A percentile compares a stretch with the other conserved stretches of the same genome.
phyloP scores from a whole-genome alignment of 2,329 filamentous ascomycete species.

The Aspergillus nomiae region DNA sequence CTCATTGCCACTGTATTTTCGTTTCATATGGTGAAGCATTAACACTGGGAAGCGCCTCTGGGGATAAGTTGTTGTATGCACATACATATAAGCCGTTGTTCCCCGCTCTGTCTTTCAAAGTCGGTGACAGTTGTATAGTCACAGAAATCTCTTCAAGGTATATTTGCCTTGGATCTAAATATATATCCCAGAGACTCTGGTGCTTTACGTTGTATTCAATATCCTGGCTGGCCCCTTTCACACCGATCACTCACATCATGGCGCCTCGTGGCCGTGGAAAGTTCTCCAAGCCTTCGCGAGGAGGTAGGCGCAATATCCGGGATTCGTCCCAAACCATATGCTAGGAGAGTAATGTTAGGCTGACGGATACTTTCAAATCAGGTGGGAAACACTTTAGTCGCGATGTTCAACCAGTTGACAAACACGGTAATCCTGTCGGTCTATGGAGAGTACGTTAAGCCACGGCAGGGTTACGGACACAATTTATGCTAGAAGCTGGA shows the following conservation, averaged over 20 bases:
- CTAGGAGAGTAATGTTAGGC: background rate
- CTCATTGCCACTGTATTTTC: background rate
- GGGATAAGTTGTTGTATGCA: background rate
- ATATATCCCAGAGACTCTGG: background rate
- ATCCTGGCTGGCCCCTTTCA: background rate
- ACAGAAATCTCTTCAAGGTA: background rate
- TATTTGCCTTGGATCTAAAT: background rate
- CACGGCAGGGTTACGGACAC: background rate
- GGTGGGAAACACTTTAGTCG: slow-evolving; percentile 95
- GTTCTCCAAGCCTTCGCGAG: slow-evolving; percentile 89
- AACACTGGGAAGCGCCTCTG: background rate
- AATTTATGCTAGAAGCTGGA: background rate
- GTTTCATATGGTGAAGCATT: background rate
- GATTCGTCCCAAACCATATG: background rate
- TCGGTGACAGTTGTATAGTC: background rate
- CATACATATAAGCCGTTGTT: background rate
- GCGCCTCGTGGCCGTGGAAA: slow-evolving; percentile 77
- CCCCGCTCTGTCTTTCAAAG: background rate
- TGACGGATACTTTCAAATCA: slow-evolving; percentile 38
- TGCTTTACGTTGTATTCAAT: background rate
- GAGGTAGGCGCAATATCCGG: slow-evolving; percentile 62
- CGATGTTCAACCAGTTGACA: slow-evolving; percentile 83
- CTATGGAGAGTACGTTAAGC: slow-evolving; percentile 73
- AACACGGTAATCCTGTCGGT: slow-evolving; percentile 82
- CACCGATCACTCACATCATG: slow-evolving; percentile 29